phyloP scores from a whole-genome alignment of 2,329 filamentous ascomycete species.

The Conoideocrella luteorostrata region DNA sequence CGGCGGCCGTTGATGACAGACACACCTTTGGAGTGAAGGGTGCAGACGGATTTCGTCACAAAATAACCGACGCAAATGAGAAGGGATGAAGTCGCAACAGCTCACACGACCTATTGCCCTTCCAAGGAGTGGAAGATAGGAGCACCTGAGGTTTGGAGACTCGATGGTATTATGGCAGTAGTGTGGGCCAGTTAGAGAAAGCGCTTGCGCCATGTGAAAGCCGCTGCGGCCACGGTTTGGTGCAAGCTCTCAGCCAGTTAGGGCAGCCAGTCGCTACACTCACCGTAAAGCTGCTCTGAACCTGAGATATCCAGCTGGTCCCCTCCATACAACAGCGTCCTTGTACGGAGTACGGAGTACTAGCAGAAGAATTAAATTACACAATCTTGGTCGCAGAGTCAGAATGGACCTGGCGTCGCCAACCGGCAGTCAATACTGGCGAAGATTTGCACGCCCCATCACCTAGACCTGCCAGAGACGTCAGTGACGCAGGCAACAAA shows the following conservation, averaged over 20 bases:
- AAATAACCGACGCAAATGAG: neutral
- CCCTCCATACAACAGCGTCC: no score
- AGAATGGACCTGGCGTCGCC: no score
- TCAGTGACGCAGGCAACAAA: no score
- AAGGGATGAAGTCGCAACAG: constrained; percentile 13
- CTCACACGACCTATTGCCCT: constrained; percentile 35
- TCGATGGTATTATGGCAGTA: constrained; percentile 14
- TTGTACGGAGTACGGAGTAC: no score
- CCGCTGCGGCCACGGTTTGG: constrained; percentile 6
- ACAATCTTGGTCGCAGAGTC: no score
- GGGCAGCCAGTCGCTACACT: neutral
- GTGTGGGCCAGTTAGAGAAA: constrained; percentile 24
- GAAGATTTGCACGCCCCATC: no score
- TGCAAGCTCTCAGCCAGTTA: neutral
- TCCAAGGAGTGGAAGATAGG: constrained; percentile 17
- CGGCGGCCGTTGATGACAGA: neutral
- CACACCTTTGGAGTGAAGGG: neutral
- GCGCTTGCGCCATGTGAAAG: constrained; percentile 23
- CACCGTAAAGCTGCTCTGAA: neutral
- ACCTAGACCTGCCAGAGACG: no score
- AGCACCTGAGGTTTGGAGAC: constrained; percentile 18
- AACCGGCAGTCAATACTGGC: no score
- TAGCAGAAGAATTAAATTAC: no score
- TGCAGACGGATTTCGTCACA: constrained; percentile 1
- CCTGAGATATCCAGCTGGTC: no score